These are phyloP conservation scores for Leucosporidium yakuticum DNA, from an alignment of 768 basidiomycete species.

Conservation along the genomic window DNA sequence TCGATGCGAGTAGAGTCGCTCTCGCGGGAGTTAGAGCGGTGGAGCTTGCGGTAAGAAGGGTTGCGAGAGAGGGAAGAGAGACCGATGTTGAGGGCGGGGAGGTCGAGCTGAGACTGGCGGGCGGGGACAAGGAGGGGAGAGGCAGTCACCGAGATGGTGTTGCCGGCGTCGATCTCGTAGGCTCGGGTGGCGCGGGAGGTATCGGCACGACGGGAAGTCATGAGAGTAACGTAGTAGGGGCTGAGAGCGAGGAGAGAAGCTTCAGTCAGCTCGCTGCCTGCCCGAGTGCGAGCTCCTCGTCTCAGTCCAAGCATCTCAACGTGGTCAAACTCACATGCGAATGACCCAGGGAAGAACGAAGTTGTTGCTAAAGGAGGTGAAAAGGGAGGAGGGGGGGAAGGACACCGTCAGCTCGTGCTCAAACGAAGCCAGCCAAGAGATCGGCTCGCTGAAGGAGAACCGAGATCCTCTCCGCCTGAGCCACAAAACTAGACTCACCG, in stretches of 20 bases:
- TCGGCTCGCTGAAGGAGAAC: too few species aligned
- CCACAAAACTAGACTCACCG: constrained; percentile 39
- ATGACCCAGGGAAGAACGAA: constrained; percentile 64
- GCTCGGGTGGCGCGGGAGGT: constrained; percentile 55
- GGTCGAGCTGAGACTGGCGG: constrained; percentile 45
- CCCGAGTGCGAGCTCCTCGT: too few species aligned
- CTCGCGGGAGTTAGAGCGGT: constrained; percentile 14
- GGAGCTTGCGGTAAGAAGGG: background rate
- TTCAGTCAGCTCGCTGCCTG: constrained; percentile 13
- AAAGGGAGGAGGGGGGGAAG: too few species aligned
- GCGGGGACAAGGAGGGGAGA: constrained; percentile 40
- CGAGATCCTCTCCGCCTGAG: too few species aligned
- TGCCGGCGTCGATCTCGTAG: constrained; percentile 61
- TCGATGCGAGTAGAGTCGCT: constrained; percentile 44
- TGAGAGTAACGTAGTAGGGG: constrained; percentile 71
- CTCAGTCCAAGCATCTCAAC: too few species aligned
- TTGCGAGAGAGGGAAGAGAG: constrained; percentile 34
- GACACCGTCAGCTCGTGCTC: too few species aligned
- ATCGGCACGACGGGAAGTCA: constrained; percentile 59
- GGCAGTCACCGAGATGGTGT: constrained; percentile 42
- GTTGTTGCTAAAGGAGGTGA: constrained; percentile 46
- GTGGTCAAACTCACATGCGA: constrained; percentile 58
- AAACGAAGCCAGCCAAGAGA: too few species aligned
- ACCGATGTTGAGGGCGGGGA: constrained; percentile 31
- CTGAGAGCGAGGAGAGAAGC: constrained; percentile 39